Percentiles rank a stretch among this genome's conserved stretches.
Conservation (phyloP, 1,284 basidiomycete genomes). For the Cutaneotrichosporon sp. region DNA sequence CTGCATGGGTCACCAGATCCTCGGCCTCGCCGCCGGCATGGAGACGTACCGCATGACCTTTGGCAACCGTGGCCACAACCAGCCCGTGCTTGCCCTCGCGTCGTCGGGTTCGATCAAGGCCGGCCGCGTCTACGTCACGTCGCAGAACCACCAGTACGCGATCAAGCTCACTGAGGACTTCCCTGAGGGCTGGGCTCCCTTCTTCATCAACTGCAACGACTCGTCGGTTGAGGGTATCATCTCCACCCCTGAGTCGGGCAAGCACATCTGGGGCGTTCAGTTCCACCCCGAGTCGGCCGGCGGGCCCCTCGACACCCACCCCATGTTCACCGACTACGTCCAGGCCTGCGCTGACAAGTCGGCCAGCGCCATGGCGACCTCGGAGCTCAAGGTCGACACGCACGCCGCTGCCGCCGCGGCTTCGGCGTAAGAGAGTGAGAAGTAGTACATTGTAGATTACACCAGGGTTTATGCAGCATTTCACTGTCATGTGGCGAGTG, state of each 20-base stretch:
- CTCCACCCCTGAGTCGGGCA: constrained; percentile 79
- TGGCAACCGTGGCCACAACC: constrained; percentile 98
- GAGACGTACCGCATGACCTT: constrained; percentile 84
- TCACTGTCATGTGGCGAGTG: not conserved
- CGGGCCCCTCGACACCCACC: constrained; percentile 68
- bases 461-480: constrained; percentile 6
- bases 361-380: constrained; percentile 6
- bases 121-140: constrained; percentile 93
- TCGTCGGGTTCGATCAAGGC: constrained; percentile 87
- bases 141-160: constrained; percentile 94
- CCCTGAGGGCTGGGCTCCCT: constrained; percentile 91
- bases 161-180: constrained; percentile 85
- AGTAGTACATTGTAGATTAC: constrained; percentile 8
- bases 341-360: constrained; percentile 52
- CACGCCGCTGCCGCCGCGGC: constrained; percentile 8
- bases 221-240: constrained; percentile 97
- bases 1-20: constrained; percentile 98
- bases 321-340: constrained; percentile 93
- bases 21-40: constrained; percentile 93
- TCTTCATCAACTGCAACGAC: constrained; percentile 96
- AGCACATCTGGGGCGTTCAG: constrained; percentile 90
- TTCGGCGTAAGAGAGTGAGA: not conserved
- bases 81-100: constrained; percentile 91
- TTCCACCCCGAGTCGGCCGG: constrained; percentile 95
- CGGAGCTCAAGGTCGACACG: constrained; percentile 12